Conservation (phyloP, 192 early-diverging fungal species). For the Entomortierella beljakovae region DNA sequence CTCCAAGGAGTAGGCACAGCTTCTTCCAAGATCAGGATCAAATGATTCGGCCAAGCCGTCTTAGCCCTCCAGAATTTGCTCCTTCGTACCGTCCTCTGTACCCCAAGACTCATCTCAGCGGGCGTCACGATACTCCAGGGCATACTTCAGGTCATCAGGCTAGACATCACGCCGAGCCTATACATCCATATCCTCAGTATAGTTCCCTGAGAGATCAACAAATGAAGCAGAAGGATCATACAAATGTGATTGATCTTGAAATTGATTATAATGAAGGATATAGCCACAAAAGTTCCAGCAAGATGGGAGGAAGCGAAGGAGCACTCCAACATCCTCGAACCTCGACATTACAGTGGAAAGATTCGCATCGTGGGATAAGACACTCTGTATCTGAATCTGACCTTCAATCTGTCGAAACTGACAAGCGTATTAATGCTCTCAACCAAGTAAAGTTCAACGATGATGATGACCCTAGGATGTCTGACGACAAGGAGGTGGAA, state of each 20-base stretch:
- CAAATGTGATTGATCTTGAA: neutral
- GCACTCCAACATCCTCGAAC: neutral
- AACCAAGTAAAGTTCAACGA: neutral
- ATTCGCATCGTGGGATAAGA: slow-evolving; percentile 14
- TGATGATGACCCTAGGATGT: neutral
- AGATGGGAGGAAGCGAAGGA: neutral
- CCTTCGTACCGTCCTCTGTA: neutral
- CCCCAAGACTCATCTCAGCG: no score
- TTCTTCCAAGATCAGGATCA: no score
- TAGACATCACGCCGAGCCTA: neutral
- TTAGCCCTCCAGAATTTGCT: no score
- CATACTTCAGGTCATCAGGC: neutral
- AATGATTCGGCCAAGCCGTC: no score
- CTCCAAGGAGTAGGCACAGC: neutral
- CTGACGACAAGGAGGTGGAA: neutral
- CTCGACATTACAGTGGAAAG: neutral
- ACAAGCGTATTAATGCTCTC: neutral
- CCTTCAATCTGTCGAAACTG: slow-evolving; percentile 1
- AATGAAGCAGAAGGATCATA: neutral
- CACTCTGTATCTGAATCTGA: slow-evolving; percentile 26
- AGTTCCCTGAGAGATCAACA: neutral
- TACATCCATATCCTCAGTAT: neutral
- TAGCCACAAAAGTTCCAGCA: neutral
- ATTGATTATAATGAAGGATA: neutral
- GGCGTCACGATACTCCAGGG: neutral